Conservation (phyloP, 2,329 filamentous ascomycete species). For the Lachnum nothofagi region DNA sequence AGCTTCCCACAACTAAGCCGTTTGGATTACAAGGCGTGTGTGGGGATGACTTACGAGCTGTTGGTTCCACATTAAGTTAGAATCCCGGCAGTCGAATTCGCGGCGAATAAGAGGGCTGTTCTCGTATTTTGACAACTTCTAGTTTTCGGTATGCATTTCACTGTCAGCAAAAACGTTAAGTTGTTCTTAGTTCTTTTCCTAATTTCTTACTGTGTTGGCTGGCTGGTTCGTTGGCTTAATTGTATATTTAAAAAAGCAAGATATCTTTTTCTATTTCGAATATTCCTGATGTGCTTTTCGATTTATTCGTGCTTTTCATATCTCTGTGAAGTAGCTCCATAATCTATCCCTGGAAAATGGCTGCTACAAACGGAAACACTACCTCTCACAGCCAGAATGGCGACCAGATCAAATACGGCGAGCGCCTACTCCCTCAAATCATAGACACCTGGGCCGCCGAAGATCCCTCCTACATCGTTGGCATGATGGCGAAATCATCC, state of each 20-base stretch:
- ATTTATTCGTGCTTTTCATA: background rate
- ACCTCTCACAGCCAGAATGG: background rate
- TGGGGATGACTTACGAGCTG: too few species aligned
- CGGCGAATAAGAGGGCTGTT: too few species aligned
- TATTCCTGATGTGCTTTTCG: too few species aligned
- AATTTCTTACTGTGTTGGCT: background rate
- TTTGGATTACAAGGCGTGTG: too few species aligned
- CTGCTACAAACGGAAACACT: background rate
- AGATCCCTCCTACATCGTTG: slow-evolving; percentile 12
- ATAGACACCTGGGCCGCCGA: slow-evolving; percentile 13
- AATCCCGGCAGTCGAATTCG: too few species aligned
- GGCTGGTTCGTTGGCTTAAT: too few species aligned
- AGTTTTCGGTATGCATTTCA: background rate
- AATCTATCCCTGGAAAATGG: background rate
- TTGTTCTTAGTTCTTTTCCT: background rate
- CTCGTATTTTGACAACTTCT: too few species aligned
- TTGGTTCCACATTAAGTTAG: too few species aligned
- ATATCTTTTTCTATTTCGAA: too few species aligned
- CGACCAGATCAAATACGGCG: background rate
- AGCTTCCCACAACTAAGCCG: too few species aligned
- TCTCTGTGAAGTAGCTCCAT: background rate
- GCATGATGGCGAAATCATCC: slow-evolving; percentile 13
- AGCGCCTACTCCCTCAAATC: slow-evolving; percentile 17
- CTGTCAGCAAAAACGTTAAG: background rate
- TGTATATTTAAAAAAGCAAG: too few species aligned